These are phyloP conservation scores for Epichloe sp. DNA, from an alignment of 2,329 filamentous ascomycete species.

Conservation along the genomic window DNA sequence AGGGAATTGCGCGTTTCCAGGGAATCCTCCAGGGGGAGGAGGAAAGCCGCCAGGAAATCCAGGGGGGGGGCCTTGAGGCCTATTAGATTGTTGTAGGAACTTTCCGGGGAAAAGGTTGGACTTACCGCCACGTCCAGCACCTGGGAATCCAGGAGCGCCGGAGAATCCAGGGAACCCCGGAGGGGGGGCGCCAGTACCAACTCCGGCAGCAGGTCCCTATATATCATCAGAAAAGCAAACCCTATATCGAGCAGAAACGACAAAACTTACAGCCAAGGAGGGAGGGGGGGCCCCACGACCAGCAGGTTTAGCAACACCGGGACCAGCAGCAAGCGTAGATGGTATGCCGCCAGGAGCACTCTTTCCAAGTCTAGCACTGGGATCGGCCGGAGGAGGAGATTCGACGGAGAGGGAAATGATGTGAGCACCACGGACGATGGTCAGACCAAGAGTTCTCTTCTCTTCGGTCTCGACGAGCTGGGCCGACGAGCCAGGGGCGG, in stretches of 20 bases:
- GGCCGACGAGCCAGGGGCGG: constrained; percentile 45
- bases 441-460: constrained; percentile 91
- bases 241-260: neutral
- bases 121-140: constrained; percentile 43
- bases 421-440: constrained; percentile 86
- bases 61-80: constrained; percentile 28
- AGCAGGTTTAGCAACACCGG: constrained; percentile 81
- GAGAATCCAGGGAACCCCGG: constrained; percentile 42
- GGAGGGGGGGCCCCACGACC: constrained; percentile 60
- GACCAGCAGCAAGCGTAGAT: constrained; percentile 64
- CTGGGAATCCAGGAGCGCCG: constrained; percentile 31
- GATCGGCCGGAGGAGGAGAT: constrained; percentile 87
- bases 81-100: constrained; percentile 18
- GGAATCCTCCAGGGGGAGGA: constrained; percentile 29
- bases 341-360: constrained; percentile 54
- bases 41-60: constrained; percentile 38
- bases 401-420: constrained; percentile 94
- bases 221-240: constrained; percentile 10
- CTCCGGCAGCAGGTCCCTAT: constrained; percentile 70
- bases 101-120: constrained; percentile 11
- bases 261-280: constrained; percentile 55
- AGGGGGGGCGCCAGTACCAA: constrained; percentile 60
- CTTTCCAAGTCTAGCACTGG: constrained; percentile 76
- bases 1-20: constrained; percentile 12
- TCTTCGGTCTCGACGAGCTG: constrained; percentile 81